Evolutionary conservation across 495 filamentous ascomycete genomes (phyloP).

Genomic region (Daldinia bambusicola): DNA sequence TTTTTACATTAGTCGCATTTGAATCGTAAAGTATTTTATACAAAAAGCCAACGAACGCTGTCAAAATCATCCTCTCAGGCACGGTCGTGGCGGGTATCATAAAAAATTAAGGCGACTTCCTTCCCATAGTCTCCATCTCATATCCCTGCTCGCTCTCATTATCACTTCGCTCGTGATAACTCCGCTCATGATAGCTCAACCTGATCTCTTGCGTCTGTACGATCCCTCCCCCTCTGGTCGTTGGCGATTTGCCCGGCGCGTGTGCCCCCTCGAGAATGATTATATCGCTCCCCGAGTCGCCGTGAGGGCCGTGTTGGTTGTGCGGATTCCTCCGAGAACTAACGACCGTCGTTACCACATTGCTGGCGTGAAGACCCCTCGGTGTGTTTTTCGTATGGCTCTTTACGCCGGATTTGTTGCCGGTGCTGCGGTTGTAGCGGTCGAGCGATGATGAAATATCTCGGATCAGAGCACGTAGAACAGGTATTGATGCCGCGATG

Average conservation of each 20-base stretch:
- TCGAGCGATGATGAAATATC: slow-evolving; percentile 40
- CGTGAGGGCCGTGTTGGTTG: slow-evolving; percentile 27
- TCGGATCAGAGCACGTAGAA: slow-evolving; percentile 50
- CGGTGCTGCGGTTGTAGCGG: slow-evolving; percentile 31
- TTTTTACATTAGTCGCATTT: background rate
- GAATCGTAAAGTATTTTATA: background rate
- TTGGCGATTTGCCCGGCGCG: slow-evolving; percentile 23
- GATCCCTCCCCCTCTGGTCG: slow-evolving; percentile 20
- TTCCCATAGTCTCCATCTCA: slow-evolving; percentile 41
- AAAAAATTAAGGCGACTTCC: slow-evolving; percentile 26
- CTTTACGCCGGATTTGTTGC: slow-evolving; percentile 37
- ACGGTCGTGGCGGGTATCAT: slow-evolving; percentile 8
- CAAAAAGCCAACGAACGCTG: background rate
- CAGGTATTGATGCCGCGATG: slow-evolving; percentile 52
- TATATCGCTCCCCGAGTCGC: slow-evolving; percentile 43
- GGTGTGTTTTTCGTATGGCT: slow-evolving; percentile 17
- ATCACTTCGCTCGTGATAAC: slow-evolving; percentile 40
- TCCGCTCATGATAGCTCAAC: slow-evolving; percentile 33
- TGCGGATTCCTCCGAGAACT: slow-evolving; percentile 27
- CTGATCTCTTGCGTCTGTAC: slow-evolving; percentile 43
- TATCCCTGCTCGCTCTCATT: slow-evolving; percentile 40
- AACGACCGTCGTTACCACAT: slow-evolving; percentile 33
- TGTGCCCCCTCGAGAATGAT: slow-evolving; percentile 37
- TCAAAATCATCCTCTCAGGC: background rate
- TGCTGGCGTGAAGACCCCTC: slow-evolving; percentile 33